These are phyloP conservation scores for Globisporangium paddicum DNA, from an alignment of 352 stramenopile genomes.

Conservation along the genomic window DNA sequence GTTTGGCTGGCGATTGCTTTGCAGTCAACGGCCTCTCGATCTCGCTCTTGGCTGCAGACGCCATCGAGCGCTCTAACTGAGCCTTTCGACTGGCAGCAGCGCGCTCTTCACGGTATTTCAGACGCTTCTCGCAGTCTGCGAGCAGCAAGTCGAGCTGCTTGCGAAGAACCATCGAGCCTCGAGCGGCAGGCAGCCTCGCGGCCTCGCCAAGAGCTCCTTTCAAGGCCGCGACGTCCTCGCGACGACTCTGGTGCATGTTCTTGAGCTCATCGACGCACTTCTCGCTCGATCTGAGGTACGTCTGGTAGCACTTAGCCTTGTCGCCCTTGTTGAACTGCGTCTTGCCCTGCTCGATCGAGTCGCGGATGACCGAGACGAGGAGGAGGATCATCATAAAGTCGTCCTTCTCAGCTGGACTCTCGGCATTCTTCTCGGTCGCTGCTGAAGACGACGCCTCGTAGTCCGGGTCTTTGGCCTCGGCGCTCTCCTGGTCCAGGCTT, in stretches of 20 bases:
- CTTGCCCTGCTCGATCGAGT: slow-evolving; percentile 59
- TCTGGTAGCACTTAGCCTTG: slow-evolving; percentile 67
- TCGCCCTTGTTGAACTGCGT: slow-evolving; percentile 72
- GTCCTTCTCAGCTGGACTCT: slow-evolving; percentile 31
- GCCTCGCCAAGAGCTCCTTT: slow-evolving; percentile 41
- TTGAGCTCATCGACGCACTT: slow-evolving; percentile 36
- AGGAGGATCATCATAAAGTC: slow-evolving; percentile 34
- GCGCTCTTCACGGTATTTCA: slow-evolving; percentile 28
- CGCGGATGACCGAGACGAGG: slow-evolving; percentile 33
- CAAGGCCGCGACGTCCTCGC: slow-evolving; percentile 30
- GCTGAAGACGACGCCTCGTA: not conserved
- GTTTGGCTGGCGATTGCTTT: not conserved
- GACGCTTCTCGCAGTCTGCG: slow-evolving; percentile 31
- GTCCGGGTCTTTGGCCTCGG: slow-evolving; percentile 6
- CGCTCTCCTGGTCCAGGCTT: slow-evolving; percentile 5
- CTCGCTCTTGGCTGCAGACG: not conserved
- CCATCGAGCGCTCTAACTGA: slow-evolving; percentile 8
- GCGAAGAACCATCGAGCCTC: slow-evolving; percentile 51
- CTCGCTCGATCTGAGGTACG: slow-evolving; percentile 49
- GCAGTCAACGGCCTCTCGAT: not conserved
- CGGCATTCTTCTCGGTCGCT: slow-evolving; percentile 4
- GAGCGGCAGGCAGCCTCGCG: slow-evolving; percentile 38
- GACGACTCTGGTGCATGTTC: slow-evolving; percentile 22
- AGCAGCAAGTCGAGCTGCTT: slow-evolving; percentile 58
- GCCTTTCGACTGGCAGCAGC: slow-evolving; percentile 12